Percentiles rank a stretch among this genome's conserved stretches.
These are phyloP conservation scores for Cladosporium phlei DNA, from an alignment of 2,329 filamentous ascomycete species.

Conservation along the genomic window DNA sequence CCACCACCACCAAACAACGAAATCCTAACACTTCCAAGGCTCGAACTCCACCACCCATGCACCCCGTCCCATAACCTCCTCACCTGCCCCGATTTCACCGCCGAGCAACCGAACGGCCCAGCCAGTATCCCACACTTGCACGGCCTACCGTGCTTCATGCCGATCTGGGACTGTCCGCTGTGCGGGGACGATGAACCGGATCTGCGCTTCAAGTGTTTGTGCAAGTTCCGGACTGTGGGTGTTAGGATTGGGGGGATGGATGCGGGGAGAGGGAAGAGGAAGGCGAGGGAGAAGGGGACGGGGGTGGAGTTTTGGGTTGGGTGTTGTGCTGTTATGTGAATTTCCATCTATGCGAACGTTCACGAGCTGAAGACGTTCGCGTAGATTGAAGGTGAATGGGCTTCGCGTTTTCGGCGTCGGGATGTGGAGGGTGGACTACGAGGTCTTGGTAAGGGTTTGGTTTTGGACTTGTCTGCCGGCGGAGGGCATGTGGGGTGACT, in stretches of 20 bases:
- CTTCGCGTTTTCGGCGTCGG: background rate
- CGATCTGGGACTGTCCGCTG: conserved; percentile 22
- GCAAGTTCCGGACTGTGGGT: conserved; percentile 24
- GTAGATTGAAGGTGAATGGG: background rate
- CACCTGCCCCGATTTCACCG: conserved; percentile 36
- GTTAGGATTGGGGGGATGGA: conserved; percentile 24
- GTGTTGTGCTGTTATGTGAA: conserved; percentile 21
- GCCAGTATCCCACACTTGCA: conserved; percentile 21
- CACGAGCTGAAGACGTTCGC: background rate
- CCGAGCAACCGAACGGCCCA: conserved; percentile 22
- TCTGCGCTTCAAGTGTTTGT: conserved; percentile 22
- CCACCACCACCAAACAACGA: background rate
- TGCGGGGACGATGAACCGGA: conserved; percentile 27
- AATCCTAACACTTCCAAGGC: conserved; percentile 18
- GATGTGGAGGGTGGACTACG: conserved; percentile 7
- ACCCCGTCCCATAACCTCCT: conserved; percentile 36
- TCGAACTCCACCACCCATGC: conserved; percentile 45
- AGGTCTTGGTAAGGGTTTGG: background rate
- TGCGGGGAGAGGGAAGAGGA: conserved; percentile 16
- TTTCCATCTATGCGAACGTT: too few relatives aligned
- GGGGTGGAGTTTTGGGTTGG: conserved; percentile 21
- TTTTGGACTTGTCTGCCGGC: too few relatives aligned
- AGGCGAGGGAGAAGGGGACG: conserved; percentile 19
- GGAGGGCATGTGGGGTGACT: too few relatives aligned
- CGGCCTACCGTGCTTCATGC: conserved; percentile 18